These are phyloP conservation scores for Monilinia fructigena DNA, from an alignment of 2,329 filamentous ascomycete genomes.

Conservation along the genomic window DNA sequence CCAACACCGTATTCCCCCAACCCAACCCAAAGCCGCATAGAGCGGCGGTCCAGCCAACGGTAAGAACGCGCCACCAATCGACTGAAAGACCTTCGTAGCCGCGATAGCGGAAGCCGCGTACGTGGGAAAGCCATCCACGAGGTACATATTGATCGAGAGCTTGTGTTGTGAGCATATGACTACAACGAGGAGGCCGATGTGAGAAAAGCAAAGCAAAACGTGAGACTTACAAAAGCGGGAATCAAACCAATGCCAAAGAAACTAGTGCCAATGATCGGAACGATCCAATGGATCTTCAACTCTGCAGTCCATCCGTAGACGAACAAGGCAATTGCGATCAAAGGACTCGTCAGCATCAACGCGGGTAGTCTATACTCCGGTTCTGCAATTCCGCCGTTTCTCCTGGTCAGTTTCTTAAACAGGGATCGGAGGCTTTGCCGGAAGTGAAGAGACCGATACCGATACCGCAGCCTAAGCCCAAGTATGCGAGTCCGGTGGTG, in stretches of 20 bases:
- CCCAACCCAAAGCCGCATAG: background rate
- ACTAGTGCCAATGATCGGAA: conserved; percentile 33
- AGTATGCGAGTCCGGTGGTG: conserved; percentile 41
- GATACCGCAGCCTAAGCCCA: conserved; percentile 42
- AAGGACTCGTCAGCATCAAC: conserved; percentile 40
- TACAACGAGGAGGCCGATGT: fast-evolving
- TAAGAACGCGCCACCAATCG: background rate
- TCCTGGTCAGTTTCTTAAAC: conserved; percentile 48
- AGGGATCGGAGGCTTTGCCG: conserved; percentile 39
- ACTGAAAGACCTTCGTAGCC: conserved; percentile 13
- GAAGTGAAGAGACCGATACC: conserved; percentile 31
- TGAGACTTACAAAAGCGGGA: conserved; percentile 8
- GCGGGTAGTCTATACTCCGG: conserved; percentile 47
- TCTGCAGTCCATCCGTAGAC: conserved; percentile 49
- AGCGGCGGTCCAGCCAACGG: conserved; percentile 1
- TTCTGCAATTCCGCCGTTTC: conserved; percentile 34
- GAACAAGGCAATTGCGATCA: conserved; percentile 47
- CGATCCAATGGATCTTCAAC: conserved; percentile 44
- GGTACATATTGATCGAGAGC: conserved; percentile 15
- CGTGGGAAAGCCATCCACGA: conserved; percentile 10
- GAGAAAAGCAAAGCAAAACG: background rate
- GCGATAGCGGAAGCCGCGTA: conserved; percentile 7
- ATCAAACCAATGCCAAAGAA: conserved; percentile 17
- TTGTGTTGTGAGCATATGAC: background rate
- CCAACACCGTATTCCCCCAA: conserved; percentile 15